Base-by-base conservation (phyloP, 805 yeast genomes). In the Candida lessepsii region DNA sequence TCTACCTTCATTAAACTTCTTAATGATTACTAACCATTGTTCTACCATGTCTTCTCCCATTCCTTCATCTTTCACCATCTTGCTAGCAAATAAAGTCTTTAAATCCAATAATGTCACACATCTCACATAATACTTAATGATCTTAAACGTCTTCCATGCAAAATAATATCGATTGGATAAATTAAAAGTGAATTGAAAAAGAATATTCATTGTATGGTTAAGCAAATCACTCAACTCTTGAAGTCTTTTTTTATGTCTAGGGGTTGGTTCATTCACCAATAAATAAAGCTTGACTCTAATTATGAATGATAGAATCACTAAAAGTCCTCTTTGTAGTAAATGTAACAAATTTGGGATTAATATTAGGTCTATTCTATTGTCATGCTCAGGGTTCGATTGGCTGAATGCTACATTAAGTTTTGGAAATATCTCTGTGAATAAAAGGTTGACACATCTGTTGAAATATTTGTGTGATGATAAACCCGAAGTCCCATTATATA, bases 81-180 rank as follows among this genome's bases (percentile, higher is more conserved):
- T 20, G 10, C 17, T 16, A 4, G 10, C 10, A 10, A 39, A 34
- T 5, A 33, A 17, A 16, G 5, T 7, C 11, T 20, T 29, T 11
- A 34, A 34, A 9, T 34, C 35, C 16, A 39, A 13, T 13, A 34
- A 21, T 20, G 27, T 23, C 11, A 39, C 21, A 24, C 35, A 33
- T 16, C 38, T 16, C 18, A 39, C 31, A 11, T 34, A 40, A 17
- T 29, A 29, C 19, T 29, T 36, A n/a, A 35, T 30, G 3, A 29
- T 29, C 11, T 41, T 41, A 9, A 23, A 34, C 2, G 17, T 71
- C 58, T 83, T 70, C 78, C 81, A 78, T 2, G 86, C 83, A 52
- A 78, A 80, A 41, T 77, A 78, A 52, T 80, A 81, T 46, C 75
- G 69, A n/a, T 58, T 63, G 4, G 84, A 73, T 16, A 83, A 55